A percentile compares a stretch with the other conserved stretches of the same genome.
phyloP scores from a whole-genome alignment of 2,329 filamentous ascomycete species.

The Pyrenochaeta sp. region DNA sequence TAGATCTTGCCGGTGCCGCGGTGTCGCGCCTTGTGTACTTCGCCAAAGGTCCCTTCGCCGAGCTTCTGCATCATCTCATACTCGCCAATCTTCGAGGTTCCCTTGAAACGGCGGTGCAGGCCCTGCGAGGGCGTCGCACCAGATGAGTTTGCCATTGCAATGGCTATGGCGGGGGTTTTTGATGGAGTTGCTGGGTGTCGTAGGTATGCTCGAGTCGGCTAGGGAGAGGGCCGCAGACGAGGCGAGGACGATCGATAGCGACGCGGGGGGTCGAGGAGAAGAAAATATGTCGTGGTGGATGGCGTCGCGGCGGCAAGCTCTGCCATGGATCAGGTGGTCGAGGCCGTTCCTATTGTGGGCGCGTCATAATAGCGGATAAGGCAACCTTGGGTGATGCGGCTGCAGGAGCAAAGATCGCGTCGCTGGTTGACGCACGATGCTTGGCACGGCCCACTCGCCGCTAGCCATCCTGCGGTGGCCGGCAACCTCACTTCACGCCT shows the following conservation, averaged over 20 bases:
- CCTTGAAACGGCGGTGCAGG: slow-evolving; percentile 70
- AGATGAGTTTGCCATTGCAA: slow-evolving; percentile 27
- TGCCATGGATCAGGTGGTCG: slow-evolving; percentile 29
- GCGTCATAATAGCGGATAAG: slow-evolving; percentile 20
- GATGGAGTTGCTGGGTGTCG: neutral
- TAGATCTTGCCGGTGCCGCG: slow-evolving; percentile 77
- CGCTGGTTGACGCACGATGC: slow-evolving; percentile 18
- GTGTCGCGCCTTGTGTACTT: slow-evolving; percentile 89
- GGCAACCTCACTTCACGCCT: slow-evolving; percentile 33
- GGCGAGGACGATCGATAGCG: slow-evolving; percentile 9
- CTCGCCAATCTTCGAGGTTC: slow-evolving; percentile 82
- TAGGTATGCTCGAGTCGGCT: slow-evolving; percentile 12
- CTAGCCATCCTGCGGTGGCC: slow-evolving; percentile 25
- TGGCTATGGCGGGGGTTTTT: neutral
- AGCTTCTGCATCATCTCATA: slow-evolving; percentile 85
- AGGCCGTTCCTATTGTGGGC: slow-evolving; percentile 21
- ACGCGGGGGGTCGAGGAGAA: slow-evolving; percentile 20
- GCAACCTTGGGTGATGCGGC: slow-evolving; percentile 6
- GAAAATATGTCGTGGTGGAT: slow-evolving; percentile 4
- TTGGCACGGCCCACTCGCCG: slow-evolving; percentile 23
- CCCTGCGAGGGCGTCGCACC: slow-evolving; percentile 55
- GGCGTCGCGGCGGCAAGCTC: slow-evolving; percentile 20
- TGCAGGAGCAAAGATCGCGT: slow-evolving; percentile 28
- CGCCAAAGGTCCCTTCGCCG: slow-evolving; percentile 94
- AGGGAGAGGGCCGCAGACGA: slow-evolving; percentile 21